These are phyloP conservation scores for Sphaceloma murrayae DNA, from an alignment of 2,329 filamentous ascomycete species.

Conservation along the genomic window DNA sequence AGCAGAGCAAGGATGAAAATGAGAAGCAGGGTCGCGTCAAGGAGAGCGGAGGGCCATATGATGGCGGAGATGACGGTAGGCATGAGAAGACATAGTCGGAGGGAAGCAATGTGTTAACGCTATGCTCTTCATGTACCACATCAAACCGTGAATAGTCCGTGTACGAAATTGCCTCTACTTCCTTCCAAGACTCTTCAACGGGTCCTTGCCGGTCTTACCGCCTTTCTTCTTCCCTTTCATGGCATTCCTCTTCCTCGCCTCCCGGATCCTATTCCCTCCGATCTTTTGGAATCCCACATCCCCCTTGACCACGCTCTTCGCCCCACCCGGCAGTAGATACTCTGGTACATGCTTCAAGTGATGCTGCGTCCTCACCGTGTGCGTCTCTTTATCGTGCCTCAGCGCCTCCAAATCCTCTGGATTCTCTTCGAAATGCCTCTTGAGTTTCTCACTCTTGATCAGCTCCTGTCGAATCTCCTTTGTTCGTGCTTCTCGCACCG, in stretches of 20 bases:
- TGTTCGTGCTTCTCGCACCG: constrained; percentile 80
- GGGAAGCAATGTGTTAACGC: background rate
- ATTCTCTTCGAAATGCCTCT: constrained; percentile 95
- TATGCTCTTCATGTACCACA: background rate
- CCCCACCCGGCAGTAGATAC: constrained; percentile 74
- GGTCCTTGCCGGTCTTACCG: constrained; percentile 60
- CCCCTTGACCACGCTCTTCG: constrained; percentile 53
- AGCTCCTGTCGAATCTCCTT: constrained; percentile 83
- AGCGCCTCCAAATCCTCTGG: constrained; percentile 79
- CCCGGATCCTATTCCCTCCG: constrained; percentile 42
- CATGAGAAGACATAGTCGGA: constrained; percentile 24
- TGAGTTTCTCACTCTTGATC: constrained; percentile 86
- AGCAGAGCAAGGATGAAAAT: constrained; percentile 49
- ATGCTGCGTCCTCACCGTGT: constrained; percentile 71
- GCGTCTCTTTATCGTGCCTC: constrained; percentile 79
- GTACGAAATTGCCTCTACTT: constrained; percentile 23
- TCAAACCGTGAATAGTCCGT: background rate
- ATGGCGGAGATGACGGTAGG: constrained; percentile 29
- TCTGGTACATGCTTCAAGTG: constrained; percentile 93
- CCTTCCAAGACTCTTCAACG: constrained; percentile 66
- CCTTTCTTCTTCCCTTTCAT: constrained; percentile 33
- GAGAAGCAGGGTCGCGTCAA: constrained; percentile 48
- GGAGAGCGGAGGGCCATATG: constrained; percentile 31
- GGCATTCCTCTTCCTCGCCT: constrained; percentile 34
- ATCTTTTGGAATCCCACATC: constrained; percentile 52